Evolutionary conservation across 2,329 filamentous ascomycete species (phyloP).

Genomic region (Aspergillus pseudoviridinutans): DNA sequence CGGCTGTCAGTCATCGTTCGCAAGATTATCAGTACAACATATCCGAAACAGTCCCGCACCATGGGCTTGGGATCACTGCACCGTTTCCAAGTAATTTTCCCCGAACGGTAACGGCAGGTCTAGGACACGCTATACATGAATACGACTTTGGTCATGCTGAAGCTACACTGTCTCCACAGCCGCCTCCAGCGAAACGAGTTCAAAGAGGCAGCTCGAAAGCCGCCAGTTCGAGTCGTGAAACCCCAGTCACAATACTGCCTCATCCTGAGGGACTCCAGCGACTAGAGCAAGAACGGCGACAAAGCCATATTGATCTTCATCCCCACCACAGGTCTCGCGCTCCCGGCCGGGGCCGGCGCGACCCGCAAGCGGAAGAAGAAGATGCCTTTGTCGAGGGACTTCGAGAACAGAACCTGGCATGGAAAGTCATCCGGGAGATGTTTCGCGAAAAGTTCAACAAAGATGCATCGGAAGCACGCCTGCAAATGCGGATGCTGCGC

Average conservation of each 20-base stretch:
- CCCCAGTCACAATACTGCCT: constrained; percentile 36
- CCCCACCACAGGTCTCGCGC: constrained; percentile 26
- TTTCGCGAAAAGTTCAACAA: constrained; percentile 36
- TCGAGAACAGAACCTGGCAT: constrained; percentile 34
- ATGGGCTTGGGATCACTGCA: constrained; percentile 38
- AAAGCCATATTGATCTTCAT: constrained; percentile 22
- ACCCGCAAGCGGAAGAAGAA: constrained; percentile 38
- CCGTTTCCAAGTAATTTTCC: constrained; percentile 30
- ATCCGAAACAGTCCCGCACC: constrained; percentile 23
- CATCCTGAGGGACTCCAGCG: constrained; percentile 38
- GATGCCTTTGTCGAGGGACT: constrained; percentile 37
- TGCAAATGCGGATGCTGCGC: constrained; percentile 42
- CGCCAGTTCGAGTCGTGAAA: constrained; percentile 19
- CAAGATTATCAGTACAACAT: constrained; percentile 36
- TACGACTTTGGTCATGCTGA: constrained; percentile 18
- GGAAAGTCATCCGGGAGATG: constrained; percentile 36
- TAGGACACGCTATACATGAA: constrained; percentile 21
- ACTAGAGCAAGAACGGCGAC: constrained; percentile 34
- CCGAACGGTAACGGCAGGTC: constrained; percentile 22
- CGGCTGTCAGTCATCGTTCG: constrained; percentile 34
- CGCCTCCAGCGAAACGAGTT: constrained; percentile 20
- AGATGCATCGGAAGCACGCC: constrained; percentile 35
- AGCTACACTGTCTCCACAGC: constrained; percentile 20
- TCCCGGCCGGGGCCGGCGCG: constrained; percentile 30
- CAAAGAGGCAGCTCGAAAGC: constrained; percentile 19